Evolutionary conservation across 805 yeast genomes (phyloP), one percentile per base, ranked within the genome.

Genomic region (Yarrowia sp.): DNA sequence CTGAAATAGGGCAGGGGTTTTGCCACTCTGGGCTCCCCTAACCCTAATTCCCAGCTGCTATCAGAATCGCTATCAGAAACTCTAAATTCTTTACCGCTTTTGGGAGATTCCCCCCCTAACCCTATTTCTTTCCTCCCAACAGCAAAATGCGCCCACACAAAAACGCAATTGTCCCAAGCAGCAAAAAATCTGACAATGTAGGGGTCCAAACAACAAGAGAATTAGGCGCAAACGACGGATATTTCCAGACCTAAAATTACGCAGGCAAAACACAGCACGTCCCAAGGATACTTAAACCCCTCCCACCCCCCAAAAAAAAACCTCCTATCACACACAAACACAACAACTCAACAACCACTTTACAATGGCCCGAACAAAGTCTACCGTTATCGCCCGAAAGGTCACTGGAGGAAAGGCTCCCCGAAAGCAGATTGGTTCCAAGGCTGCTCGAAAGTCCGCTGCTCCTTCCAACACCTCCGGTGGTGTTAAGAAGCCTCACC

Each of bases 301-400:
- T 1, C 98, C 98, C 68, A 93, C 89, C 1, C 89, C 97, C 74
- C 94, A 98, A 91, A 91, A 91, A 0, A 93, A 81, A 2, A 98
- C 98, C 63, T 80, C 38, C 47, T 22, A n/a, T 55, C 61, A 29
- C 59, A 53, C 47, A 55, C n/a, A n/a, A n/a, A 55, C 47, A 41
- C 39, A 63, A 42, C 61, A 49, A 42, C 49, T 35, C 55, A 47
- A 61, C 55, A 31, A 36, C 44, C 13, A 41, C 60, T 61, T 12
- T 31, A 74, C 64, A 74, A 87, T 87, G 92, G 92, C 92, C 72
- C 86, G 91, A 84, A 88, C 93, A 69, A 88, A 88, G 78, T 91
- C 88, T 80, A 86, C 90, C 65, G 63, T 70, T 61, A 66, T 70
- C 63, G 91, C 93, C 71, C 85, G 93, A 84, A 88, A 87, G 80